Evolutionary conservation across 2,329 filamentous ascomycete genomes (phyloP), one percentile per base, ranked within the genome.

Genomic region (Pseudogymnoascus pannorum): DNA sequence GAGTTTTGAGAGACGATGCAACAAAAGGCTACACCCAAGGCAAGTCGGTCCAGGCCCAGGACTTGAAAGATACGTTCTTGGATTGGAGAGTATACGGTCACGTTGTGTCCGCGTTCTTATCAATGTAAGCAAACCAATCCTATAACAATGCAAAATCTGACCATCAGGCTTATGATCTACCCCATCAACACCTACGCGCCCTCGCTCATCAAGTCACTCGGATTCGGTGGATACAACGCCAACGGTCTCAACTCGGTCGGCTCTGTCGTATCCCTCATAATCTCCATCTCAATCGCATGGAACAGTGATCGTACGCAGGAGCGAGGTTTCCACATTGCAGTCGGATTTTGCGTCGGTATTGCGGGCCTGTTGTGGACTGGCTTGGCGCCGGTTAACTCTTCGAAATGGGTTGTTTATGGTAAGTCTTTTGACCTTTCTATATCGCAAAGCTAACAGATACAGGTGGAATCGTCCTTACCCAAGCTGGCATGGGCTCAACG

Each of bases 121-220:
- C 59, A 51, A 60, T 60, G 59, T 59, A 59, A 42, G 18, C 5
- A 16, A 48, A 4, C 18, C 22, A 29, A 14, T 16, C 29, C 22
- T 1, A 16, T 5, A 6, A 11, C 16, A 18, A 26, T 6, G 12
- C 16, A 5, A 31, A 14, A 9, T 5, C 35, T 59, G 12, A 59
- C 26, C 3, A 5, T 4, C 12, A 59, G 58, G 58, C 40, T 58
- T 18, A 58, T 58, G 57, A 58, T 58, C 57, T 29, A 26, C 64
- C 18, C 63, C 8, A 65, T 65, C 48, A 65, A 58, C 57, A 58
- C 57, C 57, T 58, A 58, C 16, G 57, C 57, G 4, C 57, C 57
- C 1, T 58, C 57, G 1, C 31, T 58, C 31, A 58, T 58, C 29
- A 58, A 58, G 8, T 58, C 57, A 1, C 57, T 58, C 11, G 57